Percentiles rank a stretch among this genome's conserved stretches.
Evolutionary conservation across 768 basidiomycete species (phyloP).

Genomic region (Trametes cingulata): DNA sequence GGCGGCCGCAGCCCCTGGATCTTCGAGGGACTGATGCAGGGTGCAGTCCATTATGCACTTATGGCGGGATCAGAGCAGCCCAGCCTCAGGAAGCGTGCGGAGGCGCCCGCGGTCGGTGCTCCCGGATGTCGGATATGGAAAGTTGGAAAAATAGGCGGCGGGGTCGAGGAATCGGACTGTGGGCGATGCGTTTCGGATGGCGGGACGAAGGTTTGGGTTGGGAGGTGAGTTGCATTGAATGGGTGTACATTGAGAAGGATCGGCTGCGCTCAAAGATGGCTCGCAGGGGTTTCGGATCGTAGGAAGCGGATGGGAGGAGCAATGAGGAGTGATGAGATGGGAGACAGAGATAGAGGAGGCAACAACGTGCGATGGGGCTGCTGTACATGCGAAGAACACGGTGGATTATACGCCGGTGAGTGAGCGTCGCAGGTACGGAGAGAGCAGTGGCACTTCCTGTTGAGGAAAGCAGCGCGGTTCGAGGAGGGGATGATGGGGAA

Average conservation of each 20-base stretch:
- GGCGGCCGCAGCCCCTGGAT: conserved; percentile 3
- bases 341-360: background rate
- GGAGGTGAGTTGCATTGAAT: background rate
- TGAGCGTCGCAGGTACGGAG: conserved; percentile 4
- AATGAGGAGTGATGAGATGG: background rate
- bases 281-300: background rate
- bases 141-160: too few species aligned
- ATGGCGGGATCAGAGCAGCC: background rate
- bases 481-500: background rate
- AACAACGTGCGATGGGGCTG: background rate
- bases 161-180: too few species aligned
- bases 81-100: background rate
- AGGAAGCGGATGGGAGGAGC: background rate
- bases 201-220: background rate
- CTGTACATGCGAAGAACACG: background rate
- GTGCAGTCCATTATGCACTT: background rate
- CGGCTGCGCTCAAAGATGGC: background rate
- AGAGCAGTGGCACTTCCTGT: background rate
- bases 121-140: background rate
- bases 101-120: background rate
- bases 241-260: too few species aligned
- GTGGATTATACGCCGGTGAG: background rate
- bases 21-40: conserved; percentile 2
- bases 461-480: background rate
- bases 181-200: too few species aligned